Conservation (phyloP, 495 filamentous ascomycete species). For the Neohortaea acidophila region DNA sequence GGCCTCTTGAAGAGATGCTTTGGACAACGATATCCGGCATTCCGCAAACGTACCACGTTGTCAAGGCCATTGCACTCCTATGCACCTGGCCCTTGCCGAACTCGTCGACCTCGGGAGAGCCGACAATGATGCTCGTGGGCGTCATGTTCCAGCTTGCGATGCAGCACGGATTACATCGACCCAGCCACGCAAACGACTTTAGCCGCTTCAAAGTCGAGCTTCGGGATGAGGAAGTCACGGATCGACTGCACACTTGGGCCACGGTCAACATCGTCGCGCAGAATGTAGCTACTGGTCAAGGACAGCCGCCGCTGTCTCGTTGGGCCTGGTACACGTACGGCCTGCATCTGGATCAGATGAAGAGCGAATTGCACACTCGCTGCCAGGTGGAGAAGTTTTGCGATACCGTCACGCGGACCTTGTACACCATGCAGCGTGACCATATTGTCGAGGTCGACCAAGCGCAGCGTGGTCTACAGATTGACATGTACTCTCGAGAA, state of each 20-base stretch:
- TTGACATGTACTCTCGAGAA: slow-evolving; percentile 15
- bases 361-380: slow-evolving; percentile 28
- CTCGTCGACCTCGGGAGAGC: slow-evolving; percentile 71
- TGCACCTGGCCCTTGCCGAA: slow-evolving; percentile 86
- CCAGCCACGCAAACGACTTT: slow-evolving; percentile 82
- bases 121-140: slow-evolving; percentile 78
- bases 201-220: slow-evolving; percentile 67
- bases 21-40: slow-evolving; percentile 73
- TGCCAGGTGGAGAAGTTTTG: slow-evolving; percentile 70
- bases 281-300: slow-evolving; percentile 72
- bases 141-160: slow-evolving; percentile 89
- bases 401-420: slow-evolving; percentile 69
- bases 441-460: slow-evolving; percentile 17
- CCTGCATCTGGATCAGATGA: slow-evolving; percentile 17
- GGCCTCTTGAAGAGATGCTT: slow-evolving; percentile 56
- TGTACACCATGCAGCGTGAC: slow-evolving; percentile 48
- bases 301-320: slow-evolving; percentile 72
- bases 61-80: slow-evolving; percentile 76
- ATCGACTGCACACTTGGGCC: slow-evolving; percentile 80
- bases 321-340: slow-evolving; percentile 28
- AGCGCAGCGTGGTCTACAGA: slow-evolving; percentile 15
- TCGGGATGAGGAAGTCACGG: slow-evolving; percentile 68
- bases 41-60: slow-evolving; percentile 75
- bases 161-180: slow-evolving; percentile 78
- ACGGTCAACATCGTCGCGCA: slow-evolving; percentile 89